These are phyloP conservation scores for Neobulgaria alba DNA, from an alignment of 2,329 filamentous ascomycete genomes.

Conservation along the genomic window DNA sequence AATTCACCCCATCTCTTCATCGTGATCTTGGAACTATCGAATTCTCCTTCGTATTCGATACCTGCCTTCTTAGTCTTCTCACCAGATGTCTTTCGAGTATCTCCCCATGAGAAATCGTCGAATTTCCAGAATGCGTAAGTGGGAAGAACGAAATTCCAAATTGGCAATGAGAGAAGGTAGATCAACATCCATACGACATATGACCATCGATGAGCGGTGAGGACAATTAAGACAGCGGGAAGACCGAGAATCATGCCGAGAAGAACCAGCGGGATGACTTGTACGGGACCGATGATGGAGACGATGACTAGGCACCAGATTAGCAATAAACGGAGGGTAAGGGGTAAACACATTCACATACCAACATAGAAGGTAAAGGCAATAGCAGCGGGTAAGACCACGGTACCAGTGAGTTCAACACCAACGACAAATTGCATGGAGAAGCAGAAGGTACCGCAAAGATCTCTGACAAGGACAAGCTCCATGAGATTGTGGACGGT, in stretches of 20 bases:
- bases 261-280: slow-evolving; percentile 84
- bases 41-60: slow-evolving; percentile 86
- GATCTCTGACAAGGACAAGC: slow-evolving; percentile 84
- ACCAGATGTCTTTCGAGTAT: slow-evolving; percentile 89
- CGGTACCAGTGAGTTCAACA: slow-evolving; percentile 86
- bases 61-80: slow-evolving; percentile 83
- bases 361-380: slow-evolving; percentile 93
- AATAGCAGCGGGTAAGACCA: slow-evolving; percentile 92
- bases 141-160: slow-evolving; percentile 97
- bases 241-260: slow-evolving; percentile 87
- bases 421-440: slow-evolving; percentile 99
- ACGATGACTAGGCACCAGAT: slow-evolving; percentile 55
- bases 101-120: slow-evolving; percentile 98
- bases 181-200: slow-evolving; percentile 97
- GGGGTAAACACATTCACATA: slow-evolving; percentile 40
- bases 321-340: slow-evolving; percentile 5
- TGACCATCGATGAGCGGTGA: slow-evolving; percentile 86
- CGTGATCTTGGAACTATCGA: slow-evolving; percentile 96
- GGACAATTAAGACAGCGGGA: slow-evolving; percentile 80
- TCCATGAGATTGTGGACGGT: slow-evolving; percentile 99
- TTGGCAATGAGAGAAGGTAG: slow-evolving; percentile 82
- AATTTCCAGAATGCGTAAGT: slow-evolving; percentile 99
- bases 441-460: slow-evolving; percentile 98
- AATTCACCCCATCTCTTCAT: slow-evolving; percentile 99
- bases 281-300: slow-evolving; percentile 71